These are phyloP conservation scores for Aspergillus pseudoviridinutans DNA, from an alignment of 2,329 filamentous ascomycete species.

Conservation along the genomic window DNA sequence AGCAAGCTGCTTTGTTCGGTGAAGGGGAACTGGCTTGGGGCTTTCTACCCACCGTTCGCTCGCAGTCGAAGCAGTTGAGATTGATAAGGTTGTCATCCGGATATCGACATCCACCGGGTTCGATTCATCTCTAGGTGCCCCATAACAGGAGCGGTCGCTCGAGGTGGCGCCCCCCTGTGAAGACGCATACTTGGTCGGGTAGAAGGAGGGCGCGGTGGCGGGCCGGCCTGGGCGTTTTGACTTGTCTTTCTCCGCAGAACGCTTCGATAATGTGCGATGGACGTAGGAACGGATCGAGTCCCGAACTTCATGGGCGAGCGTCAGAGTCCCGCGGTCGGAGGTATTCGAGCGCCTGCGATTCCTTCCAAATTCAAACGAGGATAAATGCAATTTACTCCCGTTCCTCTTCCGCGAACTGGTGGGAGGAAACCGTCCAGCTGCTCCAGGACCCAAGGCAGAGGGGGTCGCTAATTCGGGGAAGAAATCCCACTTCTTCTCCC, in stretches of 20 bases:
- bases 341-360: conserved; percentile 22
- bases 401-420: conserved; percentile 21
- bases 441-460: conserved; percentile 16
- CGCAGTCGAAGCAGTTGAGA: conserved; percentile 12
- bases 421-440: conserved; percentile 2
- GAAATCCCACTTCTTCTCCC: conserved; percentile 41
- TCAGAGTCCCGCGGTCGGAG: conserved; percentile 18
- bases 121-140: conserved; percentile 2
- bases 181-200: conserved; percentile 3
- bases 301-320: conserved; percentile 24
- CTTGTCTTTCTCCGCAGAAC: conserved; percentile 18
- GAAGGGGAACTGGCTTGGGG: conserved; percentile 1
- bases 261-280: conserved; percentile 26
- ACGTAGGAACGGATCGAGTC: conserved; percentile 35
- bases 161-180: conserved; percentile 11
- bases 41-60: conserved; percentile 6
- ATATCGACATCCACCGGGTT: conserved; percentile 4
- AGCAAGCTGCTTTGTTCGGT: conserved; percentile 24
- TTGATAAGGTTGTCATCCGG: conserved; percentile 9
- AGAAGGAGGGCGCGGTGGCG: conserved; percentile 11
- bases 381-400: conserved; percentile 12
- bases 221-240: conserved; percentile 8
- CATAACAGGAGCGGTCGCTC: conserved; percentile 11
- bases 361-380: conserved; percentile 20
- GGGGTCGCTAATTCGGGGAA: conserved; percentile 37